phyloP scores from a whole-genome alignment of 805 yeast species.

The Candida endomychidarum region DNA sequence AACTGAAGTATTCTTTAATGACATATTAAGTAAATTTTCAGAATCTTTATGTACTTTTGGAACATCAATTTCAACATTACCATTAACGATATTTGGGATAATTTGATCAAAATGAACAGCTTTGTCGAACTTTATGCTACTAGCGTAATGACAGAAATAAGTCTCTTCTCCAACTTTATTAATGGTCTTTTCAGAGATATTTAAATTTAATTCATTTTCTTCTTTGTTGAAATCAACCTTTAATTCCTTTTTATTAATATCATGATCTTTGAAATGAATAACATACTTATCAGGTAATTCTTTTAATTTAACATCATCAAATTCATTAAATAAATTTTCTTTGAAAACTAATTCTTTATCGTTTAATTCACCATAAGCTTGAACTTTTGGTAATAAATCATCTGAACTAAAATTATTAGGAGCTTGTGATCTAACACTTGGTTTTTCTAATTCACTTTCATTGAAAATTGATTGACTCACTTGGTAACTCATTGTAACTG shows the following conservation, averaged over 20 bases:
- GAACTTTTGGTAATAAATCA: slow-evolving; percentile 16
- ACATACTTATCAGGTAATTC: slow-evolving; percentile 26
- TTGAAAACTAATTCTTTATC: slow-evolving; percentile 17
- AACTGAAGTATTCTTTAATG: slow-evolving; percentile 16
- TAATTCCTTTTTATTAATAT: slow-evolving; percentile 20
- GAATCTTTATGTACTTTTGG: slow-evolving; percentile 21
- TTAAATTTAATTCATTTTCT: slow-evolving; percentile 24
- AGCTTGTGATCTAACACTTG: slow-evolving; percentile 13
- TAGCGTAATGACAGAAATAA: slow-evolving; percentile 19
- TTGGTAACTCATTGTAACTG: slow-evolving; percentile 9
- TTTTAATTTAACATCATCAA: slow-evolving; percentile 21
- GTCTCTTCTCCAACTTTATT: slow-evolving; percentile 15
- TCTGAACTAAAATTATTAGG: slow-evolving; percentile 18
- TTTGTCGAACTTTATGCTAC: slow-evolving; percentile 23
- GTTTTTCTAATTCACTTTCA: slow-evolving; percentile 17
- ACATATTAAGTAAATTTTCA: slow-evolving; percentile 13
- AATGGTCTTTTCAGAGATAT: slow-evolving; percentile 15
- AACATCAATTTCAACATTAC: slow-evolving; percentile 19
- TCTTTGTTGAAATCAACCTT: slow-evolving; percentile 24
- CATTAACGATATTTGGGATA: slow-evolving; percentile 21
- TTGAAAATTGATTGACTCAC: slow-evolving; percentile 17
- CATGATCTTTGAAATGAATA: slow-evolving; percentile 19
- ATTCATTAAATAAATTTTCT: slow-evolving; percentile 18
- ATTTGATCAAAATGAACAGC: slow-evolving; percentile 23
- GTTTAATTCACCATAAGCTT: slow-evolving; percentile 17